Base-by-base conservation (phyloP, 768 basidiomycete genomes). In the Panus rudis region DNA sequence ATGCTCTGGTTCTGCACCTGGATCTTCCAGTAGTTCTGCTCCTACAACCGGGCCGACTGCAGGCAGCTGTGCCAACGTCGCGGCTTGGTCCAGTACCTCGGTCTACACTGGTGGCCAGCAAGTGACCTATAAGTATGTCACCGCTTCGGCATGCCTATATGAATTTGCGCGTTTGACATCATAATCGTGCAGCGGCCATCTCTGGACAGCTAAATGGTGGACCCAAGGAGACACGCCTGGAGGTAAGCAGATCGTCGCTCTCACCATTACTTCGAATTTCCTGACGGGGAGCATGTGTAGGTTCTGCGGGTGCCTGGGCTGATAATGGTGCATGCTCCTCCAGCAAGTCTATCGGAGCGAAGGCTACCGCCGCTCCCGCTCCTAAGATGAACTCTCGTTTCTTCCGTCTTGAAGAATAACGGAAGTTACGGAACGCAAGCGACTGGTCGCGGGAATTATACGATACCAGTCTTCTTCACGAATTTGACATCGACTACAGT, bases 131-230 rank as follows among this genome's bases (percentile, higher is more conserved):
- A 66, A 62, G 78, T 79, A 54, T 55, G 68, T 60, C 32, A 31
- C 43, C 34, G 30, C 34, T 17, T 21, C 43, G n/a, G 4, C 10
- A 25, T 20, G 12, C 41, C 30, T 38, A 19, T 16, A 20, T 37
- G 33, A 27, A 21, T 33, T 51, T 46, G 13, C 25, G 46, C 34
- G 21, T 20, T 16, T 22, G 24, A 25, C n/a, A 13, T 31, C 24
- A 25, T 43, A 51, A 67, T 23, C 69, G 65, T 30, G 23, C 50
- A 64, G 61, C 48, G 63, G 65, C 12, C 52, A 68, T 46, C 57
- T 67, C 32, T 73, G 67, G 68, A 71, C 69, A 11, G 78, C 79
- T 3, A 69, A 75, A 42, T 81, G 75, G 73, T 81, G 81, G 79
- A 73, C 77, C 14, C 61, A 82, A 55, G 68, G 65, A 32, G 72